These are phyloP conservation scores for Xerophyta viscosa DNA, from an alignment of 106 monocot genomes.

Conservation along the genomic window DNA sequence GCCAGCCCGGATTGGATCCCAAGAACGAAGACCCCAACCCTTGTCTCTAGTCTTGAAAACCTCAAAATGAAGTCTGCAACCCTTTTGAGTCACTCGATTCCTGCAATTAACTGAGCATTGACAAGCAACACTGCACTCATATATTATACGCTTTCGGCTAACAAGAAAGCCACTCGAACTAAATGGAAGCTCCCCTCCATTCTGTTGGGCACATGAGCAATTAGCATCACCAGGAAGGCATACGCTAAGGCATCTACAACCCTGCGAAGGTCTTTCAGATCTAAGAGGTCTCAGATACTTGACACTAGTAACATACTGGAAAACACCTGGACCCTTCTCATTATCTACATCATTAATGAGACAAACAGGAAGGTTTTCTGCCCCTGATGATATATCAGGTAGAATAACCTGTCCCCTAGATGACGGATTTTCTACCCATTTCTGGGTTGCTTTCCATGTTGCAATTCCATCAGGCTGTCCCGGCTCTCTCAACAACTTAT, in stretches of 20 bases:
- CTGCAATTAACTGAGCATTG: slow-evolving; percentile 54
- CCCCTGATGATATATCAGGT: slow-evolving; percentile 54
- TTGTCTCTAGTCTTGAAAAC: slow-evolving; percentile 61
- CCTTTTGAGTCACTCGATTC: slow-evolving; percentile 60
- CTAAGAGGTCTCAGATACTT: slow-evolving; percentile 17
- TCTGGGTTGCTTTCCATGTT: slow-evolving; percentile 55
- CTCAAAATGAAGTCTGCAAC: slow-evolving; percentile 62
- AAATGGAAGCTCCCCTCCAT: slow-evolving; percentile 70
- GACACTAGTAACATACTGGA: slow-evolving; percentile 42
- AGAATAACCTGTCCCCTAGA: slow-evolving; percentile 51
- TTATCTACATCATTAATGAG: slow-evolving; percentile 83
- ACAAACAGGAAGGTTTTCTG: slow-evolving; percentile 55
- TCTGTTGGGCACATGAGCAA: slow-evolving; percentile 51
- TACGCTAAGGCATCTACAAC: slow-evolving; percentile 52
- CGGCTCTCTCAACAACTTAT: slow-evolving; percentile 54
- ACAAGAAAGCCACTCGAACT: slow-evolving; percentile 53
- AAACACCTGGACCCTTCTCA: slow-evolving; percentile 44
- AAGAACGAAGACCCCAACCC: slow-evolving; percentile 91
- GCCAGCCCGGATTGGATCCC: slow-evolving; percentile 84
- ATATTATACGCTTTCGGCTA: slow-evolving; percentile 44
- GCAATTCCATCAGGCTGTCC: slow-evolving; percentile 60
- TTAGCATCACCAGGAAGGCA: slow-evolving; percentile 53
- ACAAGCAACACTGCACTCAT: slow-evolving; percentile 60
- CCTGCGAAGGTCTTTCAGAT: slow-evolving; percentile 24
- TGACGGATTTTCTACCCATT: slow-evolving; percentile 58